Conservation (phyloP, 139 green algal species). For the Bryopsis sp. region DNA sequence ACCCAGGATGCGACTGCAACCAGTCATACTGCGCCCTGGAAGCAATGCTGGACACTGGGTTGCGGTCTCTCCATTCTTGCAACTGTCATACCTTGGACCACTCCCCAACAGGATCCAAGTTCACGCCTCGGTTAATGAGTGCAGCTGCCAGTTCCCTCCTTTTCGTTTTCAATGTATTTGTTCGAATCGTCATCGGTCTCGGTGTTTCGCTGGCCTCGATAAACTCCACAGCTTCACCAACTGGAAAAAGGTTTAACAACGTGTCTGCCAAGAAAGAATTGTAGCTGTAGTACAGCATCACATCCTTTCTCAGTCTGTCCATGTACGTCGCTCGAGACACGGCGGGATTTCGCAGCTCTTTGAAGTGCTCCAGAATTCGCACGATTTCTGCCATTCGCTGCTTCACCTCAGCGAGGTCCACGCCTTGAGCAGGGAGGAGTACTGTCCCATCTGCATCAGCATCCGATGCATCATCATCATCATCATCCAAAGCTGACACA, state of each 20-base stretch:
- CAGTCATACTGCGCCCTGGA: too few species aligned
- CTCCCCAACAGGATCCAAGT: conserved; percentile 92
- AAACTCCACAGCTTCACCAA: conserved; percentile 66
- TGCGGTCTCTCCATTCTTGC: not conserved
- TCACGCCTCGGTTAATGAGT: conserved; percentile 94
- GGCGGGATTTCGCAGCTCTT: not conserved
- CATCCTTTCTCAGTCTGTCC: conserved; percentile 66
- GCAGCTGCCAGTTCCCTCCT: conserved; percentile 84
- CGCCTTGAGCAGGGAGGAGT: not conserved
- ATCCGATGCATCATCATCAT: not conserved
- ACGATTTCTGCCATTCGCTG: conserved; percentile 10
- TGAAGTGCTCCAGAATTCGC: conserved; percentile 3
- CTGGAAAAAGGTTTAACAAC: conserved; percentile 28
- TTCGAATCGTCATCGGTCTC: conserved; percentile 63
- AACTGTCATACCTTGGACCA: conserved; percentile 83
- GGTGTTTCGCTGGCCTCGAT: conserved; percentile 73
- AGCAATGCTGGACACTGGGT: not conserved
- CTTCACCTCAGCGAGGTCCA: conserved; percentile 12
- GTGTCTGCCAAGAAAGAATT: conserved; percentile 86
- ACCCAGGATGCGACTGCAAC: not conserved
- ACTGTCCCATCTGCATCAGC: not conserved
- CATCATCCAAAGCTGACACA: conserved; percentile 7
- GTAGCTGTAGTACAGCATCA: conserved; percentile 91
- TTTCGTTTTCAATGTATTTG: conserved; percentile 91
- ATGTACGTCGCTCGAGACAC: conserved; percentile 1